Evolutionary conservation across 306 rosid species (phyloP).

Genomic region (Calophaca sinica): DNA sequence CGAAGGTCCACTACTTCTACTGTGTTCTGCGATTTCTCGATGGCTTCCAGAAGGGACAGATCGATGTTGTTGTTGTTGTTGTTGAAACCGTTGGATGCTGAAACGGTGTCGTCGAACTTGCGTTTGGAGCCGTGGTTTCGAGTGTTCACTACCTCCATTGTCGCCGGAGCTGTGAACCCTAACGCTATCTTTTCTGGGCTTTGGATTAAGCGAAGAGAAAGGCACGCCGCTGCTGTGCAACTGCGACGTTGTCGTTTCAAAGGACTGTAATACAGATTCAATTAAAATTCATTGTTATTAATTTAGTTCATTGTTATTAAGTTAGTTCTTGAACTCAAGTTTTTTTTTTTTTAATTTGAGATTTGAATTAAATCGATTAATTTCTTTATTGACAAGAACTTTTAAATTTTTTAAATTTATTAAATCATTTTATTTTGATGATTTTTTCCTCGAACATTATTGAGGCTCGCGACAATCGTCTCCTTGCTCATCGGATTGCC

Average conservation of each 20-base stretch:
- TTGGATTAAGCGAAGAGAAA: not conserved
- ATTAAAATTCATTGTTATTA: too few species aligned
- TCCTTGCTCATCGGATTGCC: too few species aligned
- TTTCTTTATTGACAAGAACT: too few species aligned
- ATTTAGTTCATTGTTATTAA: too few species aligned
- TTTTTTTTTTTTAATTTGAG: too few species aligned
- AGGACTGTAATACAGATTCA: too few species aligned
- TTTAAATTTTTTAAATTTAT: too few species aligned
- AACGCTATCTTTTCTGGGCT: not conserved
- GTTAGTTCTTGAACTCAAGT: too few species aligned
- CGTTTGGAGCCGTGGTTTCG: conserved; percentile 66
- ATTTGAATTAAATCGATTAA: too few species aligned
- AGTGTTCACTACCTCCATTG: conserved; percentile 57
- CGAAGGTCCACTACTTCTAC: conserved; percentile 70
- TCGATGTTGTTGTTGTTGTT: conserved; percentile 45
- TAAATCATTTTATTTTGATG: too few species aligned
- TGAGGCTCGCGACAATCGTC: too few species aligned
- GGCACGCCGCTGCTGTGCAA: not conserved
- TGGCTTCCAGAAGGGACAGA: conserved; percentile 79
- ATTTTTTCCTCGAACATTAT: too few species aligned
- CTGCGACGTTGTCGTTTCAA: not conserved
- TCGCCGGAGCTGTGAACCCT: conserved; percentile 45
- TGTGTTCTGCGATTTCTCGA: conserved; percentile 74
- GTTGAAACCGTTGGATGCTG: conserved; percentile 48
- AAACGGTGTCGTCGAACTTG: conserved; percentile 58